Conservation (phyloP, 495 filamentous ascomycete species). For the Penicillium coprophilum region DNA sequence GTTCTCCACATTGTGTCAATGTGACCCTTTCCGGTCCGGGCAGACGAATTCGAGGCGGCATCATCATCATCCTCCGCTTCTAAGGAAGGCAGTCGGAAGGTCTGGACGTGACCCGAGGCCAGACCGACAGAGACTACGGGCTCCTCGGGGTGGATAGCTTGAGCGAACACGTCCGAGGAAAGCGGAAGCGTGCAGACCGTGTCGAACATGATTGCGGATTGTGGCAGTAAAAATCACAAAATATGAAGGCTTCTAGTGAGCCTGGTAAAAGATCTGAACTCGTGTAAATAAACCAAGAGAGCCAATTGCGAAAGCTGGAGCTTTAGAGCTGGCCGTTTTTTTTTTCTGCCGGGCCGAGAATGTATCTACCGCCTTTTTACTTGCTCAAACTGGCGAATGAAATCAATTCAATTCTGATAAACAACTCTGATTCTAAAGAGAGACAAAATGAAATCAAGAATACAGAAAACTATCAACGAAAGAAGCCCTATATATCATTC, state of each 20-base stretch:
- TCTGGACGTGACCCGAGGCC: conserved; percentile 80
- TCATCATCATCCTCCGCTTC: conserved; percentile 48
- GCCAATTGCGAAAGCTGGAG: conserved; percentile 3
- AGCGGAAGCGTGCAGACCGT: conserved; percentile 88
- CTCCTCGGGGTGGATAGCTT: conserved; percentile 79
- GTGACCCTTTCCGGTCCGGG: conserved; percentile 61
- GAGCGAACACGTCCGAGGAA: conserved; percentile 81
- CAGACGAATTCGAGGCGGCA: conserved; percentile 43
- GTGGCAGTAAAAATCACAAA: neutral
- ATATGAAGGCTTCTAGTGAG: neutral
- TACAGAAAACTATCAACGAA: neutral
- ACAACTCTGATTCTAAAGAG: neutral
- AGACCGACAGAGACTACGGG: conserved; percentile 85
- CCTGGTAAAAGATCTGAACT: neutral
- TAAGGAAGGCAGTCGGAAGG: conserved; percentile 70
- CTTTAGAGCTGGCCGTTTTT: conserved; percentile 23
- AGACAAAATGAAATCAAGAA: conserved; percentile 3
- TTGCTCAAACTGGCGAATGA: conserved; percentile 1
- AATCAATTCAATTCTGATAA: neutral
- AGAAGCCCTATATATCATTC: neutral
- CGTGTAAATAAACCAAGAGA: neutral
- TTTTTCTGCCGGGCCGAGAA: conserved; percentile 23
- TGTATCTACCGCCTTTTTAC: conserved; percentile 17
- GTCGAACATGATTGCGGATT: conserved; percentile 62
- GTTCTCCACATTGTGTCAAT: conserved; percentile 89